Percentiles rank a stretch among this genome's conserved stretches.
These are phyloP conservation scores for Pseudopithomyces maydicus DNA, from an alignment of 2,329 filamentous ascomycete genomes.

Conservation along the genomic window DNA sequence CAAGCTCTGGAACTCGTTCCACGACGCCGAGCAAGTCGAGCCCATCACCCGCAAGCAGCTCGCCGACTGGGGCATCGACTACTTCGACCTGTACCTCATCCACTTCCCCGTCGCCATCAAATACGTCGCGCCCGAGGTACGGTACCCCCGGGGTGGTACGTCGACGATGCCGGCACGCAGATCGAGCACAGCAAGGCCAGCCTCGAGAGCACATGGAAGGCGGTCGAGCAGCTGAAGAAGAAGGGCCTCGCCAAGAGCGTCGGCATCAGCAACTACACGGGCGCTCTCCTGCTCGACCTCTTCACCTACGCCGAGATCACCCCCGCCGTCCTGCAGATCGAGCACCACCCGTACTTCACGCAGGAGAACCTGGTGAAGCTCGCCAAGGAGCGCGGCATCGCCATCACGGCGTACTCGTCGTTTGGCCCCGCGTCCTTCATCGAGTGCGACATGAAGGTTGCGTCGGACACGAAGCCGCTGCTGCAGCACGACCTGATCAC, in stretches of 20 bases:
- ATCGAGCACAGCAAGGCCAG: slow-evolving; percentile 45
- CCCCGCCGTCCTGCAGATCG: slow-evolving; percentile 44
- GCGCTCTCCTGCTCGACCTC: slow-evolving; percentile 56
- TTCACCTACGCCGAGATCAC: slow-evolving; percentile 55
- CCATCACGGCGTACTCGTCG: slow-evolving; percentile 44
- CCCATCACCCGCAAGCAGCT: slow-evolving; percentile 70
- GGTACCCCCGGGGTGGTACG: slow-evolving; percentile 46
- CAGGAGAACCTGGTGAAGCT: slow-evolving; percentile 41
- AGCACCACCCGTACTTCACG: slow-evolving; percentile 46
- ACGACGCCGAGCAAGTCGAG: slow-evolving; percentile 76
- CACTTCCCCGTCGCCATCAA: slow-evolving; percentile 89
- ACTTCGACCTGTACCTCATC: slow-evolving; percentile 63
- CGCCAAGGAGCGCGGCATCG: slow-evolving; percentile 38
- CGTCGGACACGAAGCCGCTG: slow-evolving; percentile 35
- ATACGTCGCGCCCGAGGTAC: slow-evolving; percentile 44
- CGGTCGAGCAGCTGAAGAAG: slow-evolving; percentile 47
- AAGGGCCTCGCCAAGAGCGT: slow-evolving; percentile 44
- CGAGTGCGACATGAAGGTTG: slow-evolving; percentile 42
- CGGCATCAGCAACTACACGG: slow-evolving; percentile 44
- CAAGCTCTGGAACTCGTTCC: slow-evolving; percentile 94
- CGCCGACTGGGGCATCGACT: slow-evolving; percentile 43
- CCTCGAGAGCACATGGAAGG: slow-evolving; percentile 46
- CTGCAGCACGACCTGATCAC: slow-evolving; percentile 62
- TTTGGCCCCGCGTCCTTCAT: slow-evolving; percentile 54
- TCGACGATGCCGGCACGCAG: slow-evolving; percentile 35